Base-by-base conservation (phyloP, 2,329 filamentous ascomycete species). In the Aspergillus intermedius region DNA sequence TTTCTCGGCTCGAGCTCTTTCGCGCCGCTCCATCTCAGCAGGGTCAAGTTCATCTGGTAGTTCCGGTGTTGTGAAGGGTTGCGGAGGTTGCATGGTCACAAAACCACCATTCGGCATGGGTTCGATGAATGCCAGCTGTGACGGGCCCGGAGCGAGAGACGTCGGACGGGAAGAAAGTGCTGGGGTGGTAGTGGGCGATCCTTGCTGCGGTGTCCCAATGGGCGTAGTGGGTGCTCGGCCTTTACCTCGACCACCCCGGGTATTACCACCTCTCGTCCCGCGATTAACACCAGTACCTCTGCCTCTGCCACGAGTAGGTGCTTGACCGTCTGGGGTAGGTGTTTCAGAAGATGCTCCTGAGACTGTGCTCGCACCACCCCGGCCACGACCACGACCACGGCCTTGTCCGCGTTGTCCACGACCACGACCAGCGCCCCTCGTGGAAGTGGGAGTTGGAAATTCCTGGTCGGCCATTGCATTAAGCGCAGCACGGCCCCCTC, bases 1-100 rank as follows among this genome's bases (percentile, higher is more conserved):
- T 52, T 71, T 71, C 44, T 66, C 57, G 15, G 60, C 66, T 42
- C 66, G 63, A 15, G 63, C 64, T 12, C 37, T 15, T 17, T 40
- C 37, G 12, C 37, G 37, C 37, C 37, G 37, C 17, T 40, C 37
- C 25, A 65, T 53, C 41, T 69, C 67, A 2, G 52, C 52, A 12
- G 60, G 49, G 34, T 63, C 61, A 21, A 66, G 19, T 19, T 42
- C 10, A 57, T 50, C 17, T 63, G 62, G 10, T 49, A 44, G n/a
- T 54, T 57, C 17, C 51, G 43, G 28, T 44, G 54, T 51, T 21
- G 45, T 47, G 12, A 52, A 35, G 5, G 56, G 47, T 22, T 53
- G 47, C 6, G 45, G 43, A 17, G 57, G 34, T 12, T 30, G 25
- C 19, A 44, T 44, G 32, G 47, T 40, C 37, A 19, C 10, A 40